These are phyloP conservation scores for Hymenoscyphus albidus DNA, from an alignment of 2,329 filamentous ascomycete species.

Conservation along the genomic window DNA sequence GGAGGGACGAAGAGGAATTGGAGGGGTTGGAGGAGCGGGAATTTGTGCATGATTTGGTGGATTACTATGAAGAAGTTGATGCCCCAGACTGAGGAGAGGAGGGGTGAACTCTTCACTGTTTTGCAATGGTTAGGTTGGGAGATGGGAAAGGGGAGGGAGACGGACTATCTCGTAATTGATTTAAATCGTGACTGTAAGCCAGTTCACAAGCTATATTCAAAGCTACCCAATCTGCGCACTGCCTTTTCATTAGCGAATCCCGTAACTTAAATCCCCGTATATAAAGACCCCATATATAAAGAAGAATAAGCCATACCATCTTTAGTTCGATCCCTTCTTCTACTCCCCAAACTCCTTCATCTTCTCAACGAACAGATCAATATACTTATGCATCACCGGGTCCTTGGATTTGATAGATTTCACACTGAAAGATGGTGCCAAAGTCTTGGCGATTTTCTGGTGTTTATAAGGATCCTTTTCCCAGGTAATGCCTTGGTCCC, in stretches of 20 bases:
- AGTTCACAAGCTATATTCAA: not conserved
- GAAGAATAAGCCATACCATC: not conserved
- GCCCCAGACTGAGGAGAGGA: not conserved
- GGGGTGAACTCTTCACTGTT: not conserved
- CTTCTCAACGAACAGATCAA: not conserved
- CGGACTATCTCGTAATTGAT: not conserved
- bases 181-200: not conserved
- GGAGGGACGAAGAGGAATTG: constrained; percentile 5
- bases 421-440: not conserved
- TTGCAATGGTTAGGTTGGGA: not conserved
- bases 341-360: not conserved
- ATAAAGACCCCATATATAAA: too few relatives aligned
- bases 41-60: not conserved
- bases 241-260: too few relatives aligned
- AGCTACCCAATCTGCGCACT: not conserved
- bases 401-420: not conserved
- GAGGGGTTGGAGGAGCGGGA: not conserved
- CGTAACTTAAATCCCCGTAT: too few relatives aligned
- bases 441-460: not conserved
- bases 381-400: not conserved
- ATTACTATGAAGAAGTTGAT: constrained; percentile 2
- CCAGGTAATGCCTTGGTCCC: not conserved
- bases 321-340: not conserved
- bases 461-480: not conserved
- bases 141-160: too few relatives aligned